phyloP scores from a whole-genome alignment of 2,329 filamentous ascomycete genomes.

The Neurospora crassa region DNA sequence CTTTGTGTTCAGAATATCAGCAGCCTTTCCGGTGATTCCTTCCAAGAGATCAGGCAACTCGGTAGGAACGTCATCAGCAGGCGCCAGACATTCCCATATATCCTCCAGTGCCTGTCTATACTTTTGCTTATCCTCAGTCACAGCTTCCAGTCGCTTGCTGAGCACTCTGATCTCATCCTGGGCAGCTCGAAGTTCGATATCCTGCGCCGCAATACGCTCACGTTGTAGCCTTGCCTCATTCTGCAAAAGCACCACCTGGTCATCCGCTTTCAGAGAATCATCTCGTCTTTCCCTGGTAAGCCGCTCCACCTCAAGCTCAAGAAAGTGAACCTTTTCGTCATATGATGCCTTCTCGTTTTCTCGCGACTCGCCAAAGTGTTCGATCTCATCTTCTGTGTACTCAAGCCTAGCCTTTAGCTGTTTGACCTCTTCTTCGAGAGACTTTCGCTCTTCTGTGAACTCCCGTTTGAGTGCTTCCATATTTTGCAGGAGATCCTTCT shows the following conservation, averaged over 20 bases:
- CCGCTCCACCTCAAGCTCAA: slow-evolving; percentile 63
- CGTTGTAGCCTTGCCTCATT: slow-evolving; percentile 51
- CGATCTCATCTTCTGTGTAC: slow-evolving; percentile 85
- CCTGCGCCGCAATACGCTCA: slow-evolving; percentile 49
- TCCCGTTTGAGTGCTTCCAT: slow-evolving; percentile 87
- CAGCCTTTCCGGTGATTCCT: slow-evolving; percentile 46
- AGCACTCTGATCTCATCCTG: slow-evolving; percentile 45
- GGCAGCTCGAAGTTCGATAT: slow-evolving; percentile 44
- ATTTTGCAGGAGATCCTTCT: slow-evolving; percentile 88
- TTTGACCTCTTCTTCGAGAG: slow-evolving; percentile 71
- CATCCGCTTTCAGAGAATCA: slow-evolving; percentile 47
- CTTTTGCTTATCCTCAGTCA: slow-evolving; percentile 35
- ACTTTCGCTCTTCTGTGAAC: slow-evolving; percentile 75
- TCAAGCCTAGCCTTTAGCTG: slow-evolving; percentile 69
- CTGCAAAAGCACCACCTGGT: slow-evolving; percentile 52
- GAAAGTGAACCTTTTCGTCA: slow-evolving; percentile 56
- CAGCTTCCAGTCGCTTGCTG: slow-evolving; percentile 38
- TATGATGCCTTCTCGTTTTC: slow-evolving; percentile 69
- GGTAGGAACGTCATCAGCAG: slow-evolving; percentile 40
- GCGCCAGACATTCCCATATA: slow-evolving; percentile 48
- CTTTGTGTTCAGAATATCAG: slow-evolving; percentile 50
- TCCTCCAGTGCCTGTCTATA: slow-evolving; percentile 38
- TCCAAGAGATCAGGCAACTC: slow-evolving; percentile 51
- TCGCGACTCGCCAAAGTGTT: slow-evolving; percentile 70
- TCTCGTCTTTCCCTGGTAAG: slow-evolving; percentile 48